Evolutionary conservation across 2,329 filamentous ascomycete genomes (phyloP).

Genomic region (Fusarium papillatum): DNA sequence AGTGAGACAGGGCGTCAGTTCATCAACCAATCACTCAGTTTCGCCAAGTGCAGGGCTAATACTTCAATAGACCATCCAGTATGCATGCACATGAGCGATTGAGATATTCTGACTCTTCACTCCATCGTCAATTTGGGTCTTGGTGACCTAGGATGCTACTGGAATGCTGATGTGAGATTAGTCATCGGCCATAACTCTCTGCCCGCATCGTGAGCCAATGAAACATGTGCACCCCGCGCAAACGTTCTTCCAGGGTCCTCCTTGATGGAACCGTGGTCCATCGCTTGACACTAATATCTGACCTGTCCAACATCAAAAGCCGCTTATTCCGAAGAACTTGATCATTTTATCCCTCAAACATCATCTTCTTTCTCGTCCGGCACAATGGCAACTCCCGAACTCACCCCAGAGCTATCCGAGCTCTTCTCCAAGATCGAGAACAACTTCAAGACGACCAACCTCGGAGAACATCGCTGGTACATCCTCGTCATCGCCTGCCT

Average conservation of each 20-base stretch:
- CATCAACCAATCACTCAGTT: neutral
- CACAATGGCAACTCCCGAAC: neutral
- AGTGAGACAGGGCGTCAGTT: neutral
- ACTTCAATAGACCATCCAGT: neutral
- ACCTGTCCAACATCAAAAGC: neutral
- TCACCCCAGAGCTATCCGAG: conserved; percentile 18
- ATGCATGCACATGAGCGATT: too few relatives aligned
- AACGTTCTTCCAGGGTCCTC: neutral
- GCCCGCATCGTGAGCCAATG: neutral
- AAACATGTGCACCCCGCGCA: neutral
- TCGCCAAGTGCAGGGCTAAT: neutral
- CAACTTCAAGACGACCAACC: conserved; percentile 26
- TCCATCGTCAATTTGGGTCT: neutral
- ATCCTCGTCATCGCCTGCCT: conserved; percentile 35
- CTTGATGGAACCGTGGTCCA: neutral
- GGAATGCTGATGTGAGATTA: neutral
- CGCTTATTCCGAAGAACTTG: neutral
- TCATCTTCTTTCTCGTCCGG: neutral
- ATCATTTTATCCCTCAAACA: neutral
- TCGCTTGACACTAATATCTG: conserved; percentile 1
- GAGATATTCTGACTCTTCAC: neutral
- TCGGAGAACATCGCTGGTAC: conserved; percentile 36
- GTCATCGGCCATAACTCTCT: neutral
- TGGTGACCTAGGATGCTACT: neutral
- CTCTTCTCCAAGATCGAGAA: conserved; percentile 31